Evolutionary conservation across 169 alveolate species (phyloP), one percentile per base, ranked within the genome.

Genomic region (Eimeria praecox): DNA sequence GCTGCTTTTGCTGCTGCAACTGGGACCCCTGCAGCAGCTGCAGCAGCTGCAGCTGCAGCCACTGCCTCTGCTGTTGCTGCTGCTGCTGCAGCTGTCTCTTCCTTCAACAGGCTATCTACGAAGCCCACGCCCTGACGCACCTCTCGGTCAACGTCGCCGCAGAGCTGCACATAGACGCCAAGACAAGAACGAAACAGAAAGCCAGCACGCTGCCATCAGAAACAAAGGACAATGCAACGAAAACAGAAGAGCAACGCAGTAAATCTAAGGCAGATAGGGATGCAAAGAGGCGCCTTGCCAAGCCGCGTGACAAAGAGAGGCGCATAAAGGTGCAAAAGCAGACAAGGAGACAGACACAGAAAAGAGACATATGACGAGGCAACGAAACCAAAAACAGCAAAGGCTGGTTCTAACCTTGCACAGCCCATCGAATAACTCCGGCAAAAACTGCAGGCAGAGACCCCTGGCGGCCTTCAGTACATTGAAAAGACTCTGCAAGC

Each of bases 131-230:
- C 97, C 35, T 77, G 80, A 35, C 95, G 92, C 87, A 95, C 97
- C 90, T 95, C 97, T 33, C 83, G 73, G 80, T 95, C 97, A 5
- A 95, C 96, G 91, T 95, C 97, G 35, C 95, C 97, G 69, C 89
- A 92, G 38, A 94, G 92, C 96, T 94, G 96, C 69, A 24, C 56
- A 18, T 9, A 49, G 75, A 54, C 14, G 54, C 27, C 54, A 83
- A n/a, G 35, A 14, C 44, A 78, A 78, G 30, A 18, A 71, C 33
- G 8, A 35, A 49, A 14, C 46, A 22, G 78, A 1, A 30, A 20
- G 27, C 24, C 42, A 16, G n/a, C 49, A 35, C 6, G 82, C 82
- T 18, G 18, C 82, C 52, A 33, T 3, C n/a, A 71, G 49, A n/a
- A 12, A 35, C 49, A 71, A 38, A 38, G 3, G 40, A 12, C 82